Evolutionary conservation across 306 rosid genomes (phyloP).

Genomic region (Canavalia gladiata): DNA sequence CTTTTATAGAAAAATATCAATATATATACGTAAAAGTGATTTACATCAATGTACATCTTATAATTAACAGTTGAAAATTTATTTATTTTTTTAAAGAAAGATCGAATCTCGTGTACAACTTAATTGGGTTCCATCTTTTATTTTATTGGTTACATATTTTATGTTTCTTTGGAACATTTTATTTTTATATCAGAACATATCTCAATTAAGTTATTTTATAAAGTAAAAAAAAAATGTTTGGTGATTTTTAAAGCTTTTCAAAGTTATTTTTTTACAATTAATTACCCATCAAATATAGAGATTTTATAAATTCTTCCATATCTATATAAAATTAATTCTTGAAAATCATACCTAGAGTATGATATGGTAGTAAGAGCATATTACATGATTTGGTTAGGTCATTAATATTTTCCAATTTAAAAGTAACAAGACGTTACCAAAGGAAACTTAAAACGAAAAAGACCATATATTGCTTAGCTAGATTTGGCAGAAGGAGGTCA

Average conservation of each 20-base stretch:
- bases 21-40: no score
- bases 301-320: not conserved
- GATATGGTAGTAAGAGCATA: not conserved
- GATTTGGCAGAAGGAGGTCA: constrained; percentile 42
- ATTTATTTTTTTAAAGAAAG: no score
- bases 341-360: not conserved
- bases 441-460: constrained; percentile 19
- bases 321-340: not conserved
- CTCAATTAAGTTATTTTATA: not conserved
- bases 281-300: not conserved
- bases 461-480: constrained; percentile 37
- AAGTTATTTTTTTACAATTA: not conserved
- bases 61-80: no score
- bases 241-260: not conserved
- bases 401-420: constrained; percentile 39
- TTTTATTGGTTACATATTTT: no score
- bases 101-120: no score
- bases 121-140: no score
- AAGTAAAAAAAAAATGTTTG: not conserved
- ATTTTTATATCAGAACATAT: not conserved
- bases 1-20: no score
- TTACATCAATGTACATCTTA: no score
- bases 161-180: not conserved
- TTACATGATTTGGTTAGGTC: constrained; percentile 20
- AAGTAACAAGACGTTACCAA: constrained; percentile 35